Evolutionary conservation across 2,329 filamentous ascomycete genomes (phyloP).

Genomic region (Paraphoma chrysanthemicola): DNA sequence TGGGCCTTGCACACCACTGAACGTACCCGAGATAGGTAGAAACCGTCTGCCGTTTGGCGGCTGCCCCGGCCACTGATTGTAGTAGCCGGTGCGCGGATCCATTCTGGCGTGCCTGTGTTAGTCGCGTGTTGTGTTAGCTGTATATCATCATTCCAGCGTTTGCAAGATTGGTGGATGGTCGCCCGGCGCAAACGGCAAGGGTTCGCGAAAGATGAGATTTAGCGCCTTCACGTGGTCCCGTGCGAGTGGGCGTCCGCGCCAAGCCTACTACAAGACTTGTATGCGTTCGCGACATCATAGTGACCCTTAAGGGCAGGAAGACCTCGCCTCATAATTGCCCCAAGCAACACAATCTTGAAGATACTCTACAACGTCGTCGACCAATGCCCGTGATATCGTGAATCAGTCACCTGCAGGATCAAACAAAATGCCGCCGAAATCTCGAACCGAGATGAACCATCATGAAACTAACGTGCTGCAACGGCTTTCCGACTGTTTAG

Average conservation of each 20-base stretch:
- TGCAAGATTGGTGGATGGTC: conserved; percentile 12
- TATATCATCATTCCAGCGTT: conserved; percentile 21
- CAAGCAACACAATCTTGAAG: no score
- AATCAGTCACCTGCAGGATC: no score
- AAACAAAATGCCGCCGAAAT: neutral
- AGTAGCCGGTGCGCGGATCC: conserved; percentile 27
- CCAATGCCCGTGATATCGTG: no score
- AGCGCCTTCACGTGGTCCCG: conserved; percentile 8
- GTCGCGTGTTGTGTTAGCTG: conserved; percentile 18
- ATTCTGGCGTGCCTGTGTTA: conserved; percentile 24
- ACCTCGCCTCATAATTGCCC: no score
- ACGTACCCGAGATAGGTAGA: conserved; percentile 25
- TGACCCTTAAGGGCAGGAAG: no score
- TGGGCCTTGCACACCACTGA: conserved; percentile 21
- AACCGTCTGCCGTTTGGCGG: conserved; percentile 24
- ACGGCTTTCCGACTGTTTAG: conserved; percentile 2
- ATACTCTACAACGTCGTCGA: no score
- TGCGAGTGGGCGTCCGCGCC: neutral
- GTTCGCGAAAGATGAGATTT: neutral
- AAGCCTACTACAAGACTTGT: neutral
- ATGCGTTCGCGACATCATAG: no score
- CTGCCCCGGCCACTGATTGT: conserved; percentile 30
- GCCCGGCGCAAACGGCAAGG: conserved; percentile 12
- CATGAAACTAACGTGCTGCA: conserved; percentile 12
- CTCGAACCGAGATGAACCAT: neutral